These are phyloP conservation scores for Friedmanniomyces endolithicus DNA, from an alignment of 495 filamentous ascomycete genomes.

Conservation along the genomic window DNA sequence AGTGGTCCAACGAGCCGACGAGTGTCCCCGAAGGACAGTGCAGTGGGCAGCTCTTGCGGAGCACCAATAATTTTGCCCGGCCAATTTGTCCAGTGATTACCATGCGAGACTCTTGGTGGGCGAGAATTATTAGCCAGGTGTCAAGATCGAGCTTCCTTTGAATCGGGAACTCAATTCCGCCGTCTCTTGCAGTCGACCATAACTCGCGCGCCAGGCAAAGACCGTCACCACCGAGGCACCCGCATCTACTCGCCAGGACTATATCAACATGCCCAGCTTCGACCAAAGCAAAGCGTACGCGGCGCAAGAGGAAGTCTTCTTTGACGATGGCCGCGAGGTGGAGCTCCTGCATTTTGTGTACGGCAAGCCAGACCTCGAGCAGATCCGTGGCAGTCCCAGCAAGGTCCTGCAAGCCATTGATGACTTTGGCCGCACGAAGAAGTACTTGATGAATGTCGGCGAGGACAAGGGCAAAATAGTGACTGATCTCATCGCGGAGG, in stretches of 20 bases:
- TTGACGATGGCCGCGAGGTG: slow-evolving; percentile 60
- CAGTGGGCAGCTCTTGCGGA: background rate
- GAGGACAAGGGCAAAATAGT: slow-evolving; percentile 58
- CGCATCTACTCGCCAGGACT: background rate
- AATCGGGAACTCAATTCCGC: too few species aligned
- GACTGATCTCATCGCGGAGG: slow-evolving; percentile 46
- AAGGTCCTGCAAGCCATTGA: slow-evolving; percentile 59
- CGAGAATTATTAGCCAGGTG: too few species aligned
- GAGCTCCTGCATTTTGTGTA: slow-evolving; percentile 61
- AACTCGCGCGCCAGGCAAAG: too few species aligned
- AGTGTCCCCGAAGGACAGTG: background rate
- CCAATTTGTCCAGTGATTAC: background rate
- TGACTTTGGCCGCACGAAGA: slow-evolving; percentile 49
- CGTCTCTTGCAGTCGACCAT: too few species aligned
- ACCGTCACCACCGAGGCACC: too few species aligned
- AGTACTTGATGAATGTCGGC: slow-evolving; percentile 71
- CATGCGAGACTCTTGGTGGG: background rate
- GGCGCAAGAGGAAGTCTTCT: slow-evolving; percentile 35
- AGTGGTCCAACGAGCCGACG: background rate
- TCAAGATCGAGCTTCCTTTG: too few species aligned
- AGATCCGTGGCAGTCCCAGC: slow-evolving; percentile 50
- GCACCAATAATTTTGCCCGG: background rate
- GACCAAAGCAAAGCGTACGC: slow-evolving; percentile 34
- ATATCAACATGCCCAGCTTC: slow-evolving; percentile 23
- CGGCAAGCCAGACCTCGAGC: slow-evolving; percentile 41